Evolutionary conservation across 225 moss, liverwort and hornwort species (phyloP), one percentile per base, ranked within the genome.

Genomic region (Marchantia paleacea): DNA sequence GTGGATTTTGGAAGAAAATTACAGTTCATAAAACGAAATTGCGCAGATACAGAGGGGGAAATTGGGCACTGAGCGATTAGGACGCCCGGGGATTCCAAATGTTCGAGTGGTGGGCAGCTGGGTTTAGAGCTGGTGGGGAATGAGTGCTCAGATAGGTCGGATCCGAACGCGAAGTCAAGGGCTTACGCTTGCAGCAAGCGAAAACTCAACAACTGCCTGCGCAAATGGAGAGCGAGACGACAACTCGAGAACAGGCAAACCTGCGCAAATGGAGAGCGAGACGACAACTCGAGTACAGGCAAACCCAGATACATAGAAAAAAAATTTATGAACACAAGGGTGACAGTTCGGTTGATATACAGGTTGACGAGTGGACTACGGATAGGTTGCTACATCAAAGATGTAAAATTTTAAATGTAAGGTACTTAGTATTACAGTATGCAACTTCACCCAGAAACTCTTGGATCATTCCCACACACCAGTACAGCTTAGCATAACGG

Each of bases 401-500:
- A 57, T 69, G 76, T 69, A 39, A 57, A 72, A 73, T 60, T 79
- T 26, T 58, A 25, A 60, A 63, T 39, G 72, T 64, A 52, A 28
- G 52, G 80, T 52, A 71, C 52, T 73, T 75, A 65, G 49, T 62
- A 52, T 80, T 80, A 73, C 52, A 81, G 67, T 69, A 64, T 76
- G 76, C 75, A 75, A 55, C 50, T 58, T 81, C 18, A 24, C 31
- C 54, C 67, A 69, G 69, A 50, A 60, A 69, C 26, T 18, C 25
- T 60, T 65, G 69, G 76, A 81, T 76, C 75, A 68, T 75, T 53
- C 19, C 51, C 64, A 52, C 52, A 67, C 53, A 60, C 81, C 75
- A 57, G 24, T 75, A 74, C 66, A 50, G 39, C 16, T 79, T 54
- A 29, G 14, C 63, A 12, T 50, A 53, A 50, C 31, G 51, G 65